phyloP scores from a whole-genome alignment of 2,329 filamentous ascomycete genomes.

The Diaporthe sp. region DNA sequence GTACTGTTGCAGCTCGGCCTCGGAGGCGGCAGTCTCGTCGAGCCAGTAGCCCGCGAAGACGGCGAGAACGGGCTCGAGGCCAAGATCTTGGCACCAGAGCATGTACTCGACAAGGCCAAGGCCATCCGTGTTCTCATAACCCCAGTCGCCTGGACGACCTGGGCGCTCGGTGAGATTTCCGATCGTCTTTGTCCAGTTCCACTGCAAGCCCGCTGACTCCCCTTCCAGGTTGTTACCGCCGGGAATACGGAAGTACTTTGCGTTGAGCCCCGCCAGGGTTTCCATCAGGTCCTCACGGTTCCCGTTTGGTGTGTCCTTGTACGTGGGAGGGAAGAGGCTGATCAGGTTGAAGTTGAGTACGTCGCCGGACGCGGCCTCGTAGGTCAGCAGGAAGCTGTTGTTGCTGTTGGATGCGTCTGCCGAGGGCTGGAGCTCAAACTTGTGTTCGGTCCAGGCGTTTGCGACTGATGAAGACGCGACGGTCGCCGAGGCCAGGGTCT shows the following conservation, averaged over 20 bases:
- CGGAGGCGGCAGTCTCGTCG: slow-evolving; percentile 54
- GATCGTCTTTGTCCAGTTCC: slow-evolving; percentile 55
- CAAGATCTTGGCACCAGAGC: slow-evolving; percentile 43
- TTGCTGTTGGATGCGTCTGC: slow-evolving; percentile 60
- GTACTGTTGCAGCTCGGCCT: slow-evolving; percentile 59
- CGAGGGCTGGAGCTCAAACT: slow-evolving; percentile 58
- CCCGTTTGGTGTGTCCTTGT: slow-evolving; percentile 69
- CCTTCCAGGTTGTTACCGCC: slow-evolving; percentile 42
- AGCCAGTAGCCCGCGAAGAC: slow-evolving; percentile 63
- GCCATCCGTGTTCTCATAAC: slow-evolving; percentile 59
- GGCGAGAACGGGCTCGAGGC: slow-evolving; percentile 51
- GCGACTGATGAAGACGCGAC: slow-evolving; percentile 59
- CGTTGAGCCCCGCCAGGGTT: slow-evolving; percentile 35
- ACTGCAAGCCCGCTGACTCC: slow-evolving; percentile 24
- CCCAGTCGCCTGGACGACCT: slow-evolving; percentile 58
- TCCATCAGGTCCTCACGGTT: slow-evolving; percentile 40
- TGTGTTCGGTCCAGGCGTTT: slow-evolving; percentile 66
- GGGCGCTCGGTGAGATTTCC: slow-evolving; percentile 54
- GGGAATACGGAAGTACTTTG: slow-evolving; percentile 42
- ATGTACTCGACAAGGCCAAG: slow-evolving; percentile 67
- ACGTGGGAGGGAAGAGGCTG: slow-evolving; percentile 41
- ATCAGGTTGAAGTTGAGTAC: slow-evolving; percentile 39
- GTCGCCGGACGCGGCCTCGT: slow-evolving; percentile 35
- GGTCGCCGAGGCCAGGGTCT: slow-evolving; percentile 61
- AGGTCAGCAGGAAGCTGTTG: slow-evolving; percentile 40